Percentiles rank a stretch among this genome's conserved stretches.
phyloP scores from a whole-genome alignment of 306 rosid species.

The Begonia loranthoides region DNA sequence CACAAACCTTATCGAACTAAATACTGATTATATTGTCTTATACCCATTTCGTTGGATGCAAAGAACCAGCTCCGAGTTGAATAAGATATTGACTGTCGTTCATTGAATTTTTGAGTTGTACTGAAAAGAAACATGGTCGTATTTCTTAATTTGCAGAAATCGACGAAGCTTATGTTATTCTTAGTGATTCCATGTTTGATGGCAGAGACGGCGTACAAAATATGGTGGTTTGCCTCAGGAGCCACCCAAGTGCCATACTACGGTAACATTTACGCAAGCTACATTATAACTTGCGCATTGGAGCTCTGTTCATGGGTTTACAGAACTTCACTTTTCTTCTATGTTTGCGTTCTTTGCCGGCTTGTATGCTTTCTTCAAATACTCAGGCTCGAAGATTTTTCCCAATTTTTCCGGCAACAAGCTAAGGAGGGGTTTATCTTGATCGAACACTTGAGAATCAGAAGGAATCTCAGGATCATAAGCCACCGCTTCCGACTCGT shows the following conservation, averaged over 20 bases:
- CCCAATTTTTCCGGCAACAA: constrained; percentile 42
- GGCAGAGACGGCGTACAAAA: constrained; percentile 56
- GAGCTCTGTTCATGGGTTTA: constrained; percentile 83
- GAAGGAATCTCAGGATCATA: constrained; percentile 43
- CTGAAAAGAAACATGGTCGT: no score
- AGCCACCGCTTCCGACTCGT: constrained; percentile 76
- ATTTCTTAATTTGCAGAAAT: constrained; percentile 34
- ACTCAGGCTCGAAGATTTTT: constrained; percentile 54
- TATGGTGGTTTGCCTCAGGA: constrained; percentile 89
- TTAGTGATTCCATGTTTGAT: constrained; percentile 47
- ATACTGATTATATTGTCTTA: no score
- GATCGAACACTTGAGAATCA: constrained; percentile 44
- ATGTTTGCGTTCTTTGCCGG: constrained; percentile 59
- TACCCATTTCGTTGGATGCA: no score
- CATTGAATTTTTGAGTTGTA: no score
- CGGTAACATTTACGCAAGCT: constrained; percentile 38
- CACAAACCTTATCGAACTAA: no score
- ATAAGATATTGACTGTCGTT: no score
- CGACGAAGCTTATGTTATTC: constrained; percentile 37
- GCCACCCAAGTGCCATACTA: constrained; percentile 43
- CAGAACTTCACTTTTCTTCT: constrained; percentile 74
- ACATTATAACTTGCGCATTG: constrained; percentile 29
- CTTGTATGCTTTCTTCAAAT: constrained; percentile 61
- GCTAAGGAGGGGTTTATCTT: constrained; percentile 58
- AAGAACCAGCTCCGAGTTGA: no score